A percentile compares a stretch with the other conserved stretches of the same genome.
phyloP scores from a whole-genome alignment of 2,329 filamentous ascomycete species.

The Botrytis pseudocinerea region DNA sequence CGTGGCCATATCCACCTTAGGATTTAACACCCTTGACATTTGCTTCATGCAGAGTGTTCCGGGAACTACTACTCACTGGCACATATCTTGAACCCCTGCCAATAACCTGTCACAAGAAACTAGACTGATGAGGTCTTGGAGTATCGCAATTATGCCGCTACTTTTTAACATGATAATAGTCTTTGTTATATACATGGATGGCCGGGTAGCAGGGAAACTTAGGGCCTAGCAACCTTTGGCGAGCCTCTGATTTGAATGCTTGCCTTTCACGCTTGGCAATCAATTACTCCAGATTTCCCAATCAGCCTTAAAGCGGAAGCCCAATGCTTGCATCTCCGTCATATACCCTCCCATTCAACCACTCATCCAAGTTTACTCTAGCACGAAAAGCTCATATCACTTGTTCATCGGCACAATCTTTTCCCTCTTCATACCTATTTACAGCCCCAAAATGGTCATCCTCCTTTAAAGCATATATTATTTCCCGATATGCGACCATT shows the following conservation, averaged over 20 bases:
- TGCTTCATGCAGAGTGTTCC: constrained; percentile 17
- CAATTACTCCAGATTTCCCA: constrained; percentile 40
- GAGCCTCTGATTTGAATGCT: constrained; percentile 33
- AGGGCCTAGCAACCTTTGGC: constrained; percentile 32
- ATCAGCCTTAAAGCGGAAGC: constrained; percentile 42
- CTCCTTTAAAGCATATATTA: constrained; percentile 25
- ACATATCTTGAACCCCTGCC: constrained; percentile 9
- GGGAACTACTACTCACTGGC: constrained; percentile 14
- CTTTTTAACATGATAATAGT: constrained; percentile 17
- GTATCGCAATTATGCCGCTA: background rate
- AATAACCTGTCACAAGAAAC: constrained; percentile 6
- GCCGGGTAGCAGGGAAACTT: constrained; percentile 34
- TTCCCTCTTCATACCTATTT: constrained; percentile 28
- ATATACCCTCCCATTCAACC: constrained; percentile 35
- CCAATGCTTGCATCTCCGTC: constrained; percentile 37
- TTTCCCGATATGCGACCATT: constrained; percentile 31
- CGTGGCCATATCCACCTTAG: constrained; percentile 22
- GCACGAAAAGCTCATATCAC: constrained; percentile 30
- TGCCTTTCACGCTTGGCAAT: constrained; percentile 31
- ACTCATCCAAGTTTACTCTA: constrained; percentile 30
- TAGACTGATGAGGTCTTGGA: background rate
- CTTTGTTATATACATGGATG: constrained; percentile 30
- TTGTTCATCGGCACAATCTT: constrained; percentile 32
- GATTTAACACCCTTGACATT: constrained; percentile 13
- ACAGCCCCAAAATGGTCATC: constrained; percentile 34